Base-by-base conservation (phyloP, 306 rosid genomes). In the Parietaria judaica region DNA sequence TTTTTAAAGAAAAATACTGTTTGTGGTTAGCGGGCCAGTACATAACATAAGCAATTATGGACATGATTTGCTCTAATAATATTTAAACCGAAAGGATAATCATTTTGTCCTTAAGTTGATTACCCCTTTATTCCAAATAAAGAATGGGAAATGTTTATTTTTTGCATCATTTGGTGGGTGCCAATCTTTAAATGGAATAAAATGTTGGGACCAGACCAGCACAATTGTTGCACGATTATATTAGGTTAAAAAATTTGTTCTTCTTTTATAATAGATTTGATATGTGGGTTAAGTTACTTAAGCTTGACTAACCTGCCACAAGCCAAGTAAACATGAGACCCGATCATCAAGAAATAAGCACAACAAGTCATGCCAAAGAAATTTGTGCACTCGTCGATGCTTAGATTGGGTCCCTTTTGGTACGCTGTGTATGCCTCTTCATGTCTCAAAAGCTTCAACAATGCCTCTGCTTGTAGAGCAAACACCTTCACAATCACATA, bases 381-480 rank as follows among this genome's bases (percentile, higher is more conserved):
- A 58, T 89, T 78, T 3, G 78, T 76, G 54, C 80, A 81, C 64
- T 68, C 70, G 50, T 71, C 77, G 68, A 68, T 74, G 49, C 71
- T 78, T 55, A 86, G 78, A 74, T 73, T 81, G 14, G 86, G 90
- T 69, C 80, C 74, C 62, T 76, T 79, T 68, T 79, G 89, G 56
- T 76, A 83, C 46, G 81, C 72, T 4, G 72, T 63, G 72, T 81
- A 73, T 52, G 99, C 99, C 66, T 94, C 94, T 67, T 83, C 79
- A 62, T 84, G 87, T 67, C 90, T 86, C 36, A 51, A 71, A 37
- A 89, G 89, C 67, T 73, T 89, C 79, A 89, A 35, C 31, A 86
- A 71, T 46, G 97, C 97, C 83, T 94, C 99, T 13, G 95, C 80
- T 83, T 79, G 97, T 60, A 84, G 74, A 68, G 91, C 94, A 77